A percentile compares a stretch with the other conserved stretches of the same genome.
phyloP scores from a whole-genome alignment of 148 eudicot genomes.

The Cornus florida region DNA sequence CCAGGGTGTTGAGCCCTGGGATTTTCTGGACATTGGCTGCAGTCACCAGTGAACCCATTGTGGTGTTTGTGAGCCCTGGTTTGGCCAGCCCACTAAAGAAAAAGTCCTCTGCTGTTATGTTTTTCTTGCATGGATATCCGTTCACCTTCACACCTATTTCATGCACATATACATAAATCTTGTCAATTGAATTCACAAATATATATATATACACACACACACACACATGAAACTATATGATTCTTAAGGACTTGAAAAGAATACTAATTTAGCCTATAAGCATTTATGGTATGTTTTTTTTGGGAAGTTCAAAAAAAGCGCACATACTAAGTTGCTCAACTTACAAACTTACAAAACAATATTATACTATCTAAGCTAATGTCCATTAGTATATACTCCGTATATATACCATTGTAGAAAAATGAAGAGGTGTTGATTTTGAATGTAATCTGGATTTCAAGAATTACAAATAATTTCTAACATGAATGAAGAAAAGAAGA shows the following conservation, averaged over 20 bases:
- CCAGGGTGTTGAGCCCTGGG: conserved; percentile 15
- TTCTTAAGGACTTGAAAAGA: too few species aligned
- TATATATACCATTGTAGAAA: background rate
- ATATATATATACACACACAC: background rate
- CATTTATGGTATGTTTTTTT: background rate
- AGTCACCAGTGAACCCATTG: conserved; percentile 1
- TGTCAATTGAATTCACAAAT: background rate
- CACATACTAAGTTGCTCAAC: background rate
- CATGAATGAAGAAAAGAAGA: background rate
- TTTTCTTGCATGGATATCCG: conserved; percentile 13
- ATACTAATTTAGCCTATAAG: background rate
- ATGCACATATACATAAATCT: background rate
- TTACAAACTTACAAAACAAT: too few species aligned
- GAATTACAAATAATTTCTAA: background rate
- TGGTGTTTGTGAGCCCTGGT: conserved; percentile 10
- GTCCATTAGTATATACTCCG: too few species aligned
- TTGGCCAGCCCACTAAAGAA: background rate
- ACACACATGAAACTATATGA: background rate
- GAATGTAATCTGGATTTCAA: background rate
- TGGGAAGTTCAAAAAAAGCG: background rate
- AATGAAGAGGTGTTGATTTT: background rate
- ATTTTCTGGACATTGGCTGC: conserved; percentile 14
- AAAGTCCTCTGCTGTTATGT: background rate
- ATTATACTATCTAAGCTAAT: background rate
- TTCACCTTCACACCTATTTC: conserved; percentile 2